These are phyloP conservation scores for Pyracantha coccinea DNA, from an alignment of 331 rosid genomes.

Conservation along the genomic window DNA sequence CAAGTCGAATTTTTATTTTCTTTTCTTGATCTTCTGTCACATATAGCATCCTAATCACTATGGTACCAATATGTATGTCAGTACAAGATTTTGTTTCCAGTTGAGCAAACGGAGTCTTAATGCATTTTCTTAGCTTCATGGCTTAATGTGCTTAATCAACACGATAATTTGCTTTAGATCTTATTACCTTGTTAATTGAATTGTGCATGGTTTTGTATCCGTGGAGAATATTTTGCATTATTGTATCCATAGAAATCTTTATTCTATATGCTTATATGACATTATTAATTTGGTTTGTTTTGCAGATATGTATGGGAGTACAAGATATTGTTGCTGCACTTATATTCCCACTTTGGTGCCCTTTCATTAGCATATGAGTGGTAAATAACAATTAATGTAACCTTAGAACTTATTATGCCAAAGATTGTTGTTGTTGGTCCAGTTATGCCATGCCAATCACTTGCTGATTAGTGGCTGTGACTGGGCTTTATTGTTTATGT, in stretches of 20 bases:
- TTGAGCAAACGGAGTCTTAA: neutral
- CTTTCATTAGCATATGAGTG: constrained; percentile 73
- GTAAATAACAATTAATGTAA: constrained; percentile 31
- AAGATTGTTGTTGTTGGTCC: neutral
- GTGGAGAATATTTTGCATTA: neutral
- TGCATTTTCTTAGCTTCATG: neutral
- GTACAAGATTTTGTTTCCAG: neutral
- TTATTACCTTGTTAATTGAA: neutral
- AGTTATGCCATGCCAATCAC: neutral
- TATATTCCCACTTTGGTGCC: constrained; percentile 76
- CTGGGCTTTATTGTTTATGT: neutral
- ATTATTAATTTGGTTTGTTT: constrained; percentile 11
- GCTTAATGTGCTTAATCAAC: neutral
- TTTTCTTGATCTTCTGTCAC: neutral
- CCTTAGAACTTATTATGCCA: neutral
- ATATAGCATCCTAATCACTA: neutral
- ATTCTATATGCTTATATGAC: constrained; percentile 9
- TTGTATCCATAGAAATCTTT: neutral
- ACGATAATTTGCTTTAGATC: neutral
- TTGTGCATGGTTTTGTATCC: neutral
- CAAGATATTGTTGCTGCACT: constrained; percentile 77
- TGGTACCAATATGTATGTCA: neutral
- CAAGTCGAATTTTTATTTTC: neutral
- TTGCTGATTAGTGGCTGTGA: neutral
- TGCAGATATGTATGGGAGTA: constrained; percentile 63